Evolutionary conservation across 192 early-diverging fungal species (phyloP).

Genomic region (Rhizophagus prolifer): DNA sequence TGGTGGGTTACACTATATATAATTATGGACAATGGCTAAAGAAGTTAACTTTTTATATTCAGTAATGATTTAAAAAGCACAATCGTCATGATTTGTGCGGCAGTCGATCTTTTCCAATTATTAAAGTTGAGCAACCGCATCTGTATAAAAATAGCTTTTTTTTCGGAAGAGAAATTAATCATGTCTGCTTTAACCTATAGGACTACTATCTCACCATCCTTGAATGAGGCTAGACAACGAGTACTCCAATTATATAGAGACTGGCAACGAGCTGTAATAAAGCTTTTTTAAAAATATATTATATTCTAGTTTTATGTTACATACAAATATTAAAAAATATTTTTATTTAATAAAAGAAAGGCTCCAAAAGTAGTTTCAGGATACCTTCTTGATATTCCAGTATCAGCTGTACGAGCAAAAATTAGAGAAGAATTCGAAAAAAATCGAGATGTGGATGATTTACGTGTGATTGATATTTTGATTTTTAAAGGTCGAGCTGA

Average conservation of each 20-base stretch:
- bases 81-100: no score
- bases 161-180: neutral
- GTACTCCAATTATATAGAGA: conserved; percentile 69
- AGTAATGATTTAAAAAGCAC: no score
- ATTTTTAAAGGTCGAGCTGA: conserved; percentile 86
- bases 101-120: no score
- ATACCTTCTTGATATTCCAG: conserved; percentile 75
- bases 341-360: conserved; percentile 31
- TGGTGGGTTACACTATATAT: no score
- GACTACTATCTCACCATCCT: conserved; percentile 57
- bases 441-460: conserved; percentile 74
- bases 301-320: neutral
- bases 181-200: conserved; percentile 49
- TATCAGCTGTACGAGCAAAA: conserved; percentile 71
- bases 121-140: no score
- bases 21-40: no score
- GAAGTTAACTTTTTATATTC: no score
- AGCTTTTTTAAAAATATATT: neutral
- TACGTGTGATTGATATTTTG: conserved; percentile 77
- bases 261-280: conserved; percentile 65
- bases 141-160: neutral
- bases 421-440: conserved; percentile 90
- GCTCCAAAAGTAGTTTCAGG: conserved; percentile 71
- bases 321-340: neutral
- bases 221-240: conserved; percentile 60